Evolutionary conservation across 805 yeast species (phyloP), one percentile per base, ranked within the genome.

Genomic region (Candida suzukii): DNA sequence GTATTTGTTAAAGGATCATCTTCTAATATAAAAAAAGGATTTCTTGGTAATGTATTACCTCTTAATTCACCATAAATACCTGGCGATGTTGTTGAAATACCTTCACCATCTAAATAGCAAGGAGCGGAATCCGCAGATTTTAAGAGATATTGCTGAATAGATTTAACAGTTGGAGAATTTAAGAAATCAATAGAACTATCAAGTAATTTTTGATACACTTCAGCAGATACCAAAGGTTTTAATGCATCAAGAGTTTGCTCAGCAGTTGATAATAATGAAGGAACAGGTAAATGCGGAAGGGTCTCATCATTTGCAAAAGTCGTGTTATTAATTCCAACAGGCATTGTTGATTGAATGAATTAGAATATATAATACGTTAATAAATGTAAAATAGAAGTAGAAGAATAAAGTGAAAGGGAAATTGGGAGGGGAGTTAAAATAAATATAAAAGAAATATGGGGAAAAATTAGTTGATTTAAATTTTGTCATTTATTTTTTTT

Each of bases 21-120:
- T 47, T 83, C 88, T 16, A 84, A 58, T 11, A 84, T 74, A 48
- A 84, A 68, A 52, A 81, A 83, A 1, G 95, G 95, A 55, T 83
- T 84, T 46, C 91, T 66, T 5, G 95, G 95, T 34, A 84, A 63
- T 1, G 80, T 74, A 47, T 79, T 83, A 18, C 84, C 83, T 38
- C 79, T 67, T 24, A 78, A 63, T 41, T 77, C 83, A 16, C 83
- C 82, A 50, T 78, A 78, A 28, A 76, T 73, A 12, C 78, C 78
- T 0, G 84, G 76, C 28, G 78, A 71, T 9, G 74, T 70, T 34
- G 76, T 67, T 11, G 71, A 54, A 17, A 64, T 61, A 1, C 65
- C 68, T 21, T 54, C 67, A 26, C 69, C 70, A 49, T 79, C 80
- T 40, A 83, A 59, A 57, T 83, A 83, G 47, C 73, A 66, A 9